phyloP scores from a whole-genome alignment of 73 alveolate species.

The Diophrys sp. region DNA sequence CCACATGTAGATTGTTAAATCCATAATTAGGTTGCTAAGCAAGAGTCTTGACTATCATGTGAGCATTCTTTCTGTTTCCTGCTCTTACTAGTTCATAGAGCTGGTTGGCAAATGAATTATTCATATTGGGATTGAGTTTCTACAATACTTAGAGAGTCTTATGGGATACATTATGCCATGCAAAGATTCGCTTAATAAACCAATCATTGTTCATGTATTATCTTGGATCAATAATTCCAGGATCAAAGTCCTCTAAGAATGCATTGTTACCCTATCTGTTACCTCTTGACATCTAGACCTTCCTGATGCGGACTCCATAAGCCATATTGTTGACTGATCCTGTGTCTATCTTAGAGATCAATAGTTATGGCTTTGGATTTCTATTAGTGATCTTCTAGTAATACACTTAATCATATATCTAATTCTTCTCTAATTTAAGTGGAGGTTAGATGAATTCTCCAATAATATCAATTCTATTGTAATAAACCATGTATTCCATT shows the following conservation, averaged over 20 bases:
- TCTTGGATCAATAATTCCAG: constrained; percentile 7
- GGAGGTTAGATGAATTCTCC: constrained; percentile 65
- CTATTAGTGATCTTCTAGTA: constrained; percentile 45
- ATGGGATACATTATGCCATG: constrained; percentile 32
- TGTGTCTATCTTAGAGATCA: constrained; percentile 71
- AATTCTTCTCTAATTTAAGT: constrained; percentile 37
- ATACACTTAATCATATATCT: constrained; percentile 31
- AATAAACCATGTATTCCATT: constrained; percentile 66
- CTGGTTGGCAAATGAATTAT: constrained; percentile 44
- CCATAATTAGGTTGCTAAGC: constrained; percentile 84
- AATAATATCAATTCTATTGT: constrained; percentile 67
- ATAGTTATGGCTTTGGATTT: constrained; percentile 51
- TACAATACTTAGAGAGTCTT: constrained; percentile 69
- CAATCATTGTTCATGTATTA: constrained; percentile 18
- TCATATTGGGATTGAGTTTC: constrained; percentile 57
- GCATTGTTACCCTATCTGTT: constrained; percentile 98
- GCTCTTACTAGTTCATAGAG: constrained; percentile 75
- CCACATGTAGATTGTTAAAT: constrained; percentile 86
- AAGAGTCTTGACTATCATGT: constrained; percentile 55
- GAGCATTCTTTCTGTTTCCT: constrained; percentile 86
- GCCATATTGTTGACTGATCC: constrained; percentile 85
- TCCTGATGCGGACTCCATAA: constrained; percentile 87
- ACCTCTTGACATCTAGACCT: constrained; percentile 91
- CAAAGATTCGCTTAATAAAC: constrained; percentile 48
- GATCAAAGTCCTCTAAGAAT: constrained; percentile 75